Conservation (phyloP, 305 asterid genomes). For the Lippia alba region DNA sequence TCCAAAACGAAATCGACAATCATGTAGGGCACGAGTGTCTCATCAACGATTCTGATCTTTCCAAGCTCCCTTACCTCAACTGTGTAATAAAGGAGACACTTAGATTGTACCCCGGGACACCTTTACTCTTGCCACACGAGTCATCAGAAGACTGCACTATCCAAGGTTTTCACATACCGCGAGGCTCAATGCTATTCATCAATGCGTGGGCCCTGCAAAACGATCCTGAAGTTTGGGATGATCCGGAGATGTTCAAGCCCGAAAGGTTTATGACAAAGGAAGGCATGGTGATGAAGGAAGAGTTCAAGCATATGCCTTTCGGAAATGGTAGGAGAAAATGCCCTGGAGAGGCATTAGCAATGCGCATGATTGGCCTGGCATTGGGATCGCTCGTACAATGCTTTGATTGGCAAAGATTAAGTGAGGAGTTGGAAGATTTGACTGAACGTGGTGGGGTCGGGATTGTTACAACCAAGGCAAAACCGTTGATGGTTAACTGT, state of each 20-base stretch:
- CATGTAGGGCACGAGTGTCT: slow-evolving; percentile 17
- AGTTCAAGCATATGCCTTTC: slow-evolving; percentile 37
- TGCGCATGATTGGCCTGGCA: slow-evolving; percentile 31
- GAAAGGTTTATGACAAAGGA: slow-evolving; percentile 37
- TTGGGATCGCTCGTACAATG: slow-evolving; percentile 39
- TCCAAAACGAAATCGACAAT: slow-evolving; percentile 26
- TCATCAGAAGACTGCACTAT: slow-evolving; percentile 34
- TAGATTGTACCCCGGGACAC: slow-evolving; percentile 38
- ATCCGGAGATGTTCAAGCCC: slow-evolving; percentile 36
- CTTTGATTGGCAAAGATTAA: slow-evolving; percentile 44
- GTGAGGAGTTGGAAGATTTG: slow-evolving; percentile 20
- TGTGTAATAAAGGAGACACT: slow-evolving; percentile 41
- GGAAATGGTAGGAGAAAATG: slow-evolving; percentile 41
- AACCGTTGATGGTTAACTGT: slow-evolving; percentile 35
- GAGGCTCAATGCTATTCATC: slow-evolving; percentile 37
- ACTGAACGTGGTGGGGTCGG: slow-evolving; percentile 18
- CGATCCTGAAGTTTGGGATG: slow-evolving; percentile 34
- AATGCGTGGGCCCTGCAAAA: slow-evolving; percentile 41
- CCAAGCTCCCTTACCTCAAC: slow-evolving; percentile 33
- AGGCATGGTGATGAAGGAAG: slow-evolving; percentile 19
- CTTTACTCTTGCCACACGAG: slow-evolving; percentile 45
- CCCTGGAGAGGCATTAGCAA: slow-evolving; percentile 22
- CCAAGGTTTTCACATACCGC: slow-evolving; percentile 38
- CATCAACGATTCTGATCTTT: slow-evolving; percentile 36
- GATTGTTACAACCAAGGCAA: slow-evolving; percentile 21